A percentile compares a stretch with the other conserved stretches of the same genome.
Evolutionary conservation across 2,329 filamentous ascomycete genomes (phyloP).

Genomic region (Claviceps africana): DNA sequence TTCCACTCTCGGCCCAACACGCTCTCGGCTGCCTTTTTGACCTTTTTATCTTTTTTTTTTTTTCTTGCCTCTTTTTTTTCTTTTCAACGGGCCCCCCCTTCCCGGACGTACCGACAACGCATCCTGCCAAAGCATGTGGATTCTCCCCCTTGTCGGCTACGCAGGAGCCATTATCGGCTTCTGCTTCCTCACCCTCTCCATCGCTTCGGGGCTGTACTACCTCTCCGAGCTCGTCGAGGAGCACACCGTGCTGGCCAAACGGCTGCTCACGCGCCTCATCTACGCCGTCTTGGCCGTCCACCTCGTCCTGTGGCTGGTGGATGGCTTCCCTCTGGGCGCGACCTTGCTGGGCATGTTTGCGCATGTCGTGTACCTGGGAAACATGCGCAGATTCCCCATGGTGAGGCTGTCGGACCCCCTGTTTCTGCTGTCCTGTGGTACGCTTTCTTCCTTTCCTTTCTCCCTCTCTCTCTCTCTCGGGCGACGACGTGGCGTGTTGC

Average conservation of each 20-base stretch:
- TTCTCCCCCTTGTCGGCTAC: conserved; percentile 84
- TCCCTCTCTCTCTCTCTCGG: not conserved
- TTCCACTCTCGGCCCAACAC: not conserved
- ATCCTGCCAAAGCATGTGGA: conserved; percentile 59
- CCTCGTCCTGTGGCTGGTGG: conserved; percentile 59
- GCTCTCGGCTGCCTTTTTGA: not conserved
- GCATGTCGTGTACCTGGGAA: conserved; percentile 77
- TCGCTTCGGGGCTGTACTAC: conserved; percentile 97
- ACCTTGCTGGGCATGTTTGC: conserved; percentile 63
- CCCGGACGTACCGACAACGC: too few species aligned
- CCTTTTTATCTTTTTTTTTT: not conserved
- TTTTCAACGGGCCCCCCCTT: not conserved
- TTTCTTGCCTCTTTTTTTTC: not conserved
- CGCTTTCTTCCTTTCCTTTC: not conserved
- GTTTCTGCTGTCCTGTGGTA: conserved; percentile 71
- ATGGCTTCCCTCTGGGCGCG: conserved; percentile 69
- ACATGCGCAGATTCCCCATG: conserved; percentile 59
- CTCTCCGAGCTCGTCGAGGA: conserved; percentile 96
- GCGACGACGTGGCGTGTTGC: not conserved
- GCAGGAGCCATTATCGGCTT: conserved; percentile 79
- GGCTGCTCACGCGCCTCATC: conserved; percentile 71
- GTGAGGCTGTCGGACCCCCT: conserved; percentile 80
- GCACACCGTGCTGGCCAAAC: conserved; percentile 85
- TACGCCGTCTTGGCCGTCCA: conserved; percentile 68
- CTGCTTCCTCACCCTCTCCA: conserved; percentile 84